Percentiles rank a stretch among this genome's conserved stretches.
phyloP scores from a whole-genome alignment of 2,329 filamentous ascomycete species.

The Sarocladium oryzae region DNA sequence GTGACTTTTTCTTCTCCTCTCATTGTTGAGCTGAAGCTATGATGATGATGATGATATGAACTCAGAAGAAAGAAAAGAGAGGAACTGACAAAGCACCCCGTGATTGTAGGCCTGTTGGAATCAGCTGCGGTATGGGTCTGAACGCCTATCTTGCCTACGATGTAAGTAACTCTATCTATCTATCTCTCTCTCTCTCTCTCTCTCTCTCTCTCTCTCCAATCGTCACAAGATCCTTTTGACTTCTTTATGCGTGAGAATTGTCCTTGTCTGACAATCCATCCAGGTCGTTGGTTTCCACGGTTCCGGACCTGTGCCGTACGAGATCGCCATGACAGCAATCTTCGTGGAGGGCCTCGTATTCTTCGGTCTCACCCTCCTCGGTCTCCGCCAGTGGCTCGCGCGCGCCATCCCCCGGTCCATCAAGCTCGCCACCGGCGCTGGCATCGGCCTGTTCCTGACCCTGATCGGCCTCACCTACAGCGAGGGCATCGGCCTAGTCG shows the following conservation, averaged over 20 bases:
- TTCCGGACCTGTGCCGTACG: slow-evolving; percentile 62
- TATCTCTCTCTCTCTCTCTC: slow-evolving; percentile 11
- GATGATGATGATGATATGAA: too few relatives aligned
- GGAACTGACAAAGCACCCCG: neutral
- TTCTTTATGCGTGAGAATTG: too few relatives aligned
- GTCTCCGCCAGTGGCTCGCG: slow-evolving; percentile 79
- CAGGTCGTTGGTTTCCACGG: slow-evolving; percentile 61
- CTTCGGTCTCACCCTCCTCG: slow-evolving; percentile 64
- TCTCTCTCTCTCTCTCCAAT: slow-evolving; percentile 10
- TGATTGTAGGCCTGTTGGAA: slow-evolving; percentile 14
- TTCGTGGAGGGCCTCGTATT: slow-evolving; percentile 80
- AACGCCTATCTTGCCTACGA: slow-evolving; percentile 78
- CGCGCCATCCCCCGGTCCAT: slow-evolving; percentile 70
- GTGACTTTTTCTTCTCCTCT: too few relatives aligned
- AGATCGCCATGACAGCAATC: slow-evolving; percentile 68
- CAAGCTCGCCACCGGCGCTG: slow-evolving; percentile 73
- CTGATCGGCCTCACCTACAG: slow-evolving; percentile 66
- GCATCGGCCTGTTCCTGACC: slow-evolving; percentile 71
- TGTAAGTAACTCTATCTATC: too few relatives aligned
- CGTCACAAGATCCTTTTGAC: too few relatives aligned
- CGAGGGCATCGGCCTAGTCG: slow-evolving; percentile 69
- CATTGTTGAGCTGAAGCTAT: too few relatives aligned
- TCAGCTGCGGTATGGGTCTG: slow-evolving; percentile 39
- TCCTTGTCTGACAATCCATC: slow-evolving; percentile 13
- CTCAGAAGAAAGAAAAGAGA: too few relatives aligned